A percentile compares a stretch with the other conserved stretches of the same genome.
phyloP scores from a whole-genome alignment of 2,329 filamentous ascomycete species.

The Alternaria viburni region DNA sequence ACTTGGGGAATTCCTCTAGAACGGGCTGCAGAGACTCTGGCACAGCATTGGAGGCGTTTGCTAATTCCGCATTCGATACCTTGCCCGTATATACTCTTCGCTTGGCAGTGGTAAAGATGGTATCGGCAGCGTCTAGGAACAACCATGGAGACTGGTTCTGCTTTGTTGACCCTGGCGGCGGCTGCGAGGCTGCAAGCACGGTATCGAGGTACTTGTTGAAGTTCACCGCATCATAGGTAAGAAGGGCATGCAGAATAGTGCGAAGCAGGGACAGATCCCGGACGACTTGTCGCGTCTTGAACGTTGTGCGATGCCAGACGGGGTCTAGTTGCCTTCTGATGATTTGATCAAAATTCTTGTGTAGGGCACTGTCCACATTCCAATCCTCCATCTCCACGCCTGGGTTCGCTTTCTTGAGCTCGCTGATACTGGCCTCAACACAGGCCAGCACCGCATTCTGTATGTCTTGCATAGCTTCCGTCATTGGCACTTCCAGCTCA shows the following conservation, averaged over 20 bases:
- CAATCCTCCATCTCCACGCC: constrained; percentile 96
- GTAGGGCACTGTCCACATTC: constrained; percentile 90
- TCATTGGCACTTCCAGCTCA: constrained; percentile 95
- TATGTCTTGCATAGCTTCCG: constrained; percentile 88
- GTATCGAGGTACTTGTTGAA: constrained; percentile 95
- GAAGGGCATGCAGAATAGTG: constrained; percentile 77
- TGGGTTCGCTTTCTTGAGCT: constrained; percentile 88
- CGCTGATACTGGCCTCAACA: constrained; percentile 91
- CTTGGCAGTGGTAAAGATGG: constrained; percentile 90
- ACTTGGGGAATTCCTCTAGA: constrained; percentile 94
- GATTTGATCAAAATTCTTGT: constrained; percentile 89
- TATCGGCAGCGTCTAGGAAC: constrained; percentile 92
- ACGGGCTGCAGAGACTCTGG: constrained; percentile 75
- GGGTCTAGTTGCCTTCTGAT: constrained; percentile 90
- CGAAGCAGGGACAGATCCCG: constrained; percentile 84
- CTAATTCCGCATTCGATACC: constrained; percentile 63
- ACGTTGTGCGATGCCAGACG: constrained; percentile 96
- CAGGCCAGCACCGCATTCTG: constrained; percentile 96
- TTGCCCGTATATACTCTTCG: constrained; percentile 82
- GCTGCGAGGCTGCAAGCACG: constrained; percentile 87
- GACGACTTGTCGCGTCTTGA: constrained; percentile 93
- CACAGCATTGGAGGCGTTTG: constrained; percentile 55
- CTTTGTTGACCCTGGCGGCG: constrained; percentile 82
- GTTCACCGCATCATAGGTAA: constrained; percentile 87
- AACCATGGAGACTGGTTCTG: constrained; percentile 95